Evolutionary conservation across 1,139 yeast genomes (phyloP).

Genomic region (Yarrowia galli): DNA sequence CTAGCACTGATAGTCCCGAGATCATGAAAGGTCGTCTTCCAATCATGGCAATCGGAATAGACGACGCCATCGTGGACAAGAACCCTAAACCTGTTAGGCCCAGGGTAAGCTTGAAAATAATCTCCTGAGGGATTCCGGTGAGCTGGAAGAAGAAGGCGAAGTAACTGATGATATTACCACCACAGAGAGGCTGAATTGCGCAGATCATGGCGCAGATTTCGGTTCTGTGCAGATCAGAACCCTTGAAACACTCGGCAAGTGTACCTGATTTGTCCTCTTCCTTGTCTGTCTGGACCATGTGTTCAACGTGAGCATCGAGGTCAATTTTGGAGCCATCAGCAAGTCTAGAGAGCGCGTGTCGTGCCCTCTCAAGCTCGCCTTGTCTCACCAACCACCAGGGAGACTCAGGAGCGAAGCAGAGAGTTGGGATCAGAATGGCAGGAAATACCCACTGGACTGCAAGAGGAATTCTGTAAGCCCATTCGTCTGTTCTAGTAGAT

Average conservation of each 20-base stretch:
- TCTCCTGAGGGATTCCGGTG: conserved; percentile 44
- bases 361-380: conserved; percentile 54
- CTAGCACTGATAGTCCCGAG: conserved; percentile 55
- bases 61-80: conserved; percentile 60
- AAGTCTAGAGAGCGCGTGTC: conserved; percentile 45
- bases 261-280: conserved; percentile 56
- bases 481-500: conserved; percentile 43
- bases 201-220: conserved; percentile 59
- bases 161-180: conserved; percentile 56
- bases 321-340: conserved; percentile 41
- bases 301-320: conserved; percentile 46
- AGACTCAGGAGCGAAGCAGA: conserved; percentile 63
- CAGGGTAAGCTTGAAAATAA: conserved; percentile 46
- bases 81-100: conserved; percentile 56
- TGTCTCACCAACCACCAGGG: conserved; percentile 62
- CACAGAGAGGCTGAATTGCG: conserved; percentile 61
- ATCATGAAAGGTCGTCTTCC: conserved; percentile 62
- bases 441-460: conserved; percentile 71
- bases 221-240: conserved; percentile 60
- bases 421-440: conserved; percentile 58
- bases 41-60: conserved; percentile 57
- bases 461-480: conserved; percentile 57
- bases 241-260: conserved; percentile 54
- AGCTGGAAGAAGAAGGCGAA: conserved; percentile 45
- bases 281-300: conserved; percentile 56